Conservation (phyloP, 2,329 filamentous ascomycete species). For the Aurifilum marmelostoma region DNA sequence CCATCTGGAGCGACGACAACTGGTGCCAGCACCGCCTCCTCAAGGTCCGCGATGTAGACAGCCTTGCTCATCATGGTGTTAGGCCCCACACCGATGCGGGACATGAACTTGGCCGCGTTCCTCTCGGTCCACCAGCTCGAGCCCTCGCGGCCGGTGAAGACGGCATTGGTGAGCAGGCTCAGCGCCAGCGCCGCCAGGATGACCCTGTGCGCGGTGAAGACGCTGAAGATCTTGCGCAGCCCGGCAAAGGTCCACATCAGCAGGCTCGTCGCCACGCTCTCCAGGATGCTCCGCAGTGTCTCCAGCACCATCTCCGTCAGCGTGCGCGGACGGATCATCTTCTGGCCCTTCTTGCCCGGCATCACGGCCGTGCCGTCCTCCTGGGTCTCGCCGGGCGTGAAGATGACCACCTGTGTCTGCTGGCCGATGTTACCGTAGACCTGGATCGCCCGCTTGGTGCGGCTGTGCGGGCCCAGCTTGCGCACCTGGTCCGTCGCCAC, state of each 20-base stretch:
- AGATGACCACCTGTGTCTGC: conserved; percentile 65
- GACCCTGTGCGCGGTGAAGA: conserved; percentile 73
- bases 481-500: conserved; percentile 77
- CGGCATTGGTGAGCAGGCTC: conserved; percentile 73
- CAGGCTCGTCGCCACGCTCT: conserved; percentile 74
- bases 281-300: conserved; percentile 70
- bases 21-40: conserved; percentile 57
- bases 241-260: conserved; percentile 76
- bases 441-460: conserved; percentile 76
- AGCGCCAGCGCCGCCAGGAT: conserved; percentile 70
- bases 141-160: conserved; percentile 74
- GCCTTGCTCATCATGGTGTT: conserved; percentile 82
- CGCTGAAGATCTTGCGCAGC: conserved; percentile 66
- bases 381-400: conserved; percentile 51
- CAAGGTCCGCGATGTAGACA: conserved; percentile 81
- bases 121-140: conserved; percentile 86
- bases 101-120: conserved; percentile 80
- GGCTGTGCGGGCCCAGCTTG: conserved; percentile 71
- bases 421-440: conserved; percentile 78
- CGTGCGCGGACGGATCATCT: conserved; percentile 58
- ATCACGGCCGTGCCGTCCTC: conserved; percentile 44
- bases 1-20: conserved; percentile 40
- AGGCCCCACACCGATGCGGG: conserved; percentile 75
- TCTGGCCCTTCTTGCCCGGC: conserved; percentile 55
- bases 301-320: conserved; percentile 74